Base-by-base conservation (phyloP, 441 rosid genomes). In the Croton setiger region DNA sequence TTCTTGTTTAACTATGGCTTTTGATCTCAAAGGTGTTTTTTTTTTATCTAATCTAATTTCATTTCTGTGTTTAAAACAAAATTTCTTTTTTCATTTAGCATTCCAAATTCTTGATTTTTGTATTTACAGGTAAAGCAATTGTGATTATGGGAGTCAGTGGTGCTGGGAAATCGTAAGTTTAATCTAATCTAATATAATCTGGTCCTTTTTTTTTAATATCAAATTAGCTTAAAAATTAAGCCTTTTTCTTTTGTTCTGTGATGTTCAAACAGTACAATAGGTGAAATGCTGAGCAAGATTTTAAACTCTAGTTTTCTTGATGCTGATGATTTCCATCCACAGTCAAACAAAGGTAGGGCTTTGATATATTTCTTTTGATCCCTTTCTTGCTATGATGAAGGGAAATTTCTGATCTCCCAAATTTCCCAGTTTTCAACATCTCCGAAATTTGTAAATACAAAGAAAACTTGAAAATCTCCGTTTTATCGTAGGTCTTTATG, bases 91-190 rank as follows among this genome's bases (percentile, higher is more conserved):
- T 5, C 5, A n/a, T n/a, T n/a, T n/a, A n/a, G n/a, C 37, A 10
- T 36, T 21, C 37, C 53, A 49, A 49, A 21, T 1, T 45, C 13
- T 2, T 8, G 48, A 63, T 36, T 41, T 36, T 39, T 67, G 0
- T 10, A 63, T 64, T 74, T 8, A 11, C 75, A 86, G 90, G 82
- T 3, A 77, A 73, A 73, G 83, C 74, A 35, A 69, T 89, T 69
- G 97, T 84, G 60, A 76, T 91, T 37, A 91, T 91, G 93, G 96
- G 97, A 4, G 97, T 89, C 21, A 79, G 87, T 45, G 97, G 97
- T 13, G 78, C 90, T 65, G 96, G 97, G 6, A 89, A 89, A 82
- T 87, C 96, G 96, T 89, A 81, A 85, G 91, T 69, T 51, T 33
- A 60, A 4, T 8, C 37, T 27, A 27, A 27, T 27, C 31, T 27